These are phyloP conservation scores for Kwoniella newhampshirensis DNA, from an alignment of 768 basidiomycete genomes.

Conservation along the genomic window DNA sequence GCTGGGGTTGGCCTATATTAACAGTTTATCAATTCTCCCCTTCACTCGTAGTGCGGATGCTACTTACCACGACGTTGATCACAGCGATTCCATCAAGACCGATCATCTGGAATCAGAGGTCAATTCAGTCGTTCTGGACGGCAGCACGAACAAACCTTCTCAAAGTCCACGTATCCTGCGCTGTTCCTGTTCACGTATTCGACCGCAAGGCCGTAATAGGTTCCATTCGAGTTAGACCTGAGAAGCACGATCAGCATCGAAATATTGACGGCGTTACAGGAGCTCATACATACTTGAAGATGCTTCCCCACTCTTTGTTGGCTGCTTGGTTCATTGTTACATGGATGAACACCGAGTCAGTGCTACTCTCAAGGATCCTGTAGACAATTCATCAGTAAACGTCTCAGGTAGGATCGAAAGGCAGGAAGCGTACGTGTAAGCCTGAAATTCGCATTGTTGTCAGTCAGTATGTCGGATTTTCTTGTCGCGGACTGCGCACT, in stretches of 20 bases:
- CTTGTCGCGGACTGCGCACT: slow-evolving; percentile 43
- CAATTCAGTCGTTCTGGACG: background rate
- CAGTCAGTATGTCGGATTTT: too few species aligned
- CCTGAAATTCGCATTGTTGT: slow-evolving; percentile 18
- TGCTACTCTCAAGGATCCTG: slow-evolving; percentile 90
- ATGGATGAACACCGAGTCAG: slow-evolving; percentile 89
- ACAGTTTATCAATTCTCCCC: background rate
- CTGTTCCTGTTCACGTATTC: slow-evolving; percentile 89
- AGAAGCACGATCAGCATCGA: slow-evolving; percentile 51
- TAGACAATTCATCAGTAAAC: slow-evolving; percentile 66
- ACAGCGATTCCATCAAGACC: slow-evolving; percentile 94
- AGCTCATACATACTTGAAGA: slow-evolving; percentile 56
- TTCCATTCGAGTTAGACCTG: slow-evolving; percentile 97
- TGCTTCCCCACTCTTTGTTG: slow-evolving; percentile 79
- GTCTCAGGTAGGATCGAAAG: background rate
- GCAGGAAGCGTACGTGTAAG: slow-evolving; percentile 25
- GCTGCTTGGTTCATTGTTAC: slow-evolving; percentile 83
- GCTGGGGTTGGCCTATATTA: slow-evolving; percentile 61
- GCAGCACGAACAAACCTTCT: slow-evolving; percentile 62
- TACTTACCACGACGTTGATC: slow-evolving; percentile 69
- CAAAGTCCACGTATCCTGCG: slow-evolving; percentile 88
- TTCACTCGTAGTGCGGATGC: background rate
- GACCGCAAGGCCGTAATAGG: slow-evolving; percentile 84
- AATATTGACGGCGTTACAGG: too few species aligned
- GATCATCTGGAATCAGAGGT: slow-evolving; percentile 62